Evolutionary conservation across 768 basidiomycete genomes (phyloP).

Genomic region (Melanogaster broomeanus): DNA sequence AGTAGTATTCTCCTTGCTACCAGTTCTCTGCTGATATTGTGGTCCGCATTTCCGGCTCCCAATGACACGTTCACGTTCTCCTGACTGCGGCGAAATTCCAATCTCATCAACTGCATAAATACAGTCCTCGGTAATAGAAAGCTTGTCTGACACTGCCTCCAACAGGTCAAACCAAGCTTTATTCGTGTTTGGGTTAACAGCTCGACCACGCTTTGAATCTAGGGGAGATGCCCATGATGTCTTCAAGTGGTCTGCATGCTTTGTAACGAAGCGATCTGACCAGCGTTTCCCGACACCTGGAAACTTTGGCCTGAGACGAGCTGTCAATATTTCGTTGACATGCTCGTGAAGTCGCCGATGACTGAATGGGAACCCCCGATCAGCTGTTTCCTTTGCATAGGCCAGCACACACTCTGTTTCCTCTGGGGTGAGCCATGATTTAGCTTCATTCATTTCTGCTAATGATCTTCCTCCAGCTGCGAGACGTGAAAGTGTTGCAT

Average conservation of each 20-base stretch:
- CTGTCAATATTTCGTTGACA: conserved; percentile 31
- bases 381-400: conserved; percentile 27
- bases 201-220: too few species aligned
- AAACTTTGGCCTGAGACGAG: conserved; percentile 30
- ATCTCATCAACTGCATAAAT: too few species aligned
- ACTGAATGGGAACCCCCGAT: conserved; percentile 38
- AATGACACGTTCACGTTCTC: too few species aligned
- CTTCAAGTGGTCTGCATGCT: conserved; percentile 29
- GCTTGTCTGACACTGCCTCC: too few species aligned
- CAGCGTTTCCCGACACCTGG: conserved; percentile 40
- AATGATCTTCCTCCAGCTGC: conserved; percentile 18
- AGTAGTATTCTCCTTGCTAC: conserved; percentile 18
- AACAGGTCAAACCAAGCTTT: conserved; percentile 22
- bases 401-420: conserved; percentile 33
- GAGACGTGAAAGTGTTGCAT: conserved; percentile 15
- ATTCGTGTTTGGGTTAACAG: too few species aligned
- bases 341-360: conserved; percentile 34
- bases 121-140: too few species aligned
- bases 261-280: conserved; percentile 30
- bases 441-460: conserved; percentile 27
- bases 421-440: conserved; percentile 25
- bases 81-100: too few species aligned
- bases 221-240: conserved; percentile 20
- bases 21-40: too few species aligned
- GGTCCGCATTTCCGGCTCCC: neutral